phyloP scores from a whole-genome alignment of 345 rosid species.

The Sonneratia alba region DNA sequence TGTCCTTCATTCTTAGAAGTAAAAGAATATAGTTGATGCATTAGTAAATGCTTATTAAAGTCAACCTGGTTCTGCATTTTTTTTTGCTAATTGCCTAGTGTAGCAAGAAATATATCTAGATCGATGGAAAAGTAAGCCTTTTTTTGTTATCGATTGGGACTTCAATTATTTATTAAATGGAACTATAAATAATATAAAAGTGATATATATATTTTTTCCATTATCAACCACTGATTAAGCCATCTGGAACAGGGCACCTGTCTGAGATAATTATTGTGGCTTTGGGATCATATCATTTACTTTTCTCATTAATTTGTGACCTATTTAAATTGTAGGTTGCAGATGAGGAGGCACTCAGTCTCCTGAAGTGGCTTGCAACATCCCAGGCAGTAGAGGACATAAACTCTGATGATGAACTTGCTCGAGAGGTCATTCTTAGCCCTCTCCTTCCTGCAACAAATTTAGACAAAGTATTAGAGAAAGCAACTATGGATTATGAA shows the following conservation, averaged over 20 bases:
- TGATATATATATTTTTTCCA: not conserved
- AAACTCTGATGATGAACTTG: conserved; percentile 92
- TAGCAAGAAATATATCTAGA: no score
- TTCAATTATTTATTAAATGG: not conserved
- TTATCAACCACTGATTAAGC: not conserved
- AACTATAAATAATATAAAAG: not conserved
- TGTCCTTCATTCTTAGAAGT: not conserved
- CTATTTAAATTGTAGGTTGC: conserved; percentile 28
- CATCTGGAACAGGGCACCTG: not conserved
- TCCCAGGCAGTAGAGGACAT: conserved; percentile 87
- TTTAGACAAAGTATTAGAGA: conserved; percentile 61
- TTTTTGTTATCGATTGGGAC: not conserved
- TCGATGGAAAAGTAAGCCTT: not conserved
- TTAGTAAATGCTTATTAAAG: no score
- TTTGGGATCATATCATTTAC: not conserved
- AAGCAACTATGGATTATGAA: conserved; percentile 66
- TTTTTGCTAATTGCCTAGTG: no score
- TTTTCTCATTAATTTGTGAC: not conserved
- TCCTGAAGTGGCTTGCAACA: conserved; percentile 85
- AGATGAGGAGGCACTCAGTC: conserved; percentile 66
- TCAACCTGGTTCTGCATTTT: no score
- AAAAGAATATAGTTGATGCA: no score
- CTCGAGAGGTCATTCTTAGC: conserved; percentile 62
- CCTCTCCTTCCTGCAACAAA: conserved; percentile 66
- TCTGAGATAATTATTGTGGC: not conserved